Conservation (phyloP, 352 stramenopile species). For the Pythium biforme region DNA sequence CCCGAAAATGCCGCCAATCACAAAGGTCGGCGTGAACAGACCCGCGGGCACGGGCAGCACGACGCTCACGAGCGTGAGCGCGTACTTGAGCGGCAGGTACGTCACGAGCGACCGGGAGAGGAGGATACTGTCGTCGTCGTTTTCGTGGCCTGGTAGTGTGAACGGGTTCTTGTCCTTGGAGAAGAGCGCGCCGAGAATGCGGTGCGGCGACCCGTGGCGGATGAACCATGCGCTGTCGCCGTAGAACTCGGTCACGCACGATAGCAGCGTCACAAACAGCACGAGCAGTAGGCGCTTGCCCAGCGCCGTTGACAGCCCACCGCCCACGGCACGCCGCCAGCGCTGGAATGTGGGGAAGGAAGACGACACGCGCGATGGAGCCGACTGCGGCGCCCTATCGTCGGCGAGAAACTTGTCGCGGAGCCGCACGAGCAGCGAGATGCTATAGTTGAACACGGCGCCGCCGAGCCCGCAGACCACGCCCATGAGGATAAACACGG, state of each 20-base stretch:
- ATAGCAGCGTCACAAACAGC: constrained; percentile 54
- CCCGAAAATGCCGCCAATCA: constrained; percentile 83
- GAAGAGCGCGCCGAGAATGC: constrained; percentile 66
- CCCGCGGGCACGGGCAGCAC: constrained; percentile 71
- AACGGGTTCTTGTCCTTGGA: constrained; percentile 64
- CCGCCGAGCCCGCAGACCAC: constrained; percentile 67
- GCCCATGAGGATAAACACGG: constrained; percentile 64
- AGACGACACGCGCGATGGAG: background rate
- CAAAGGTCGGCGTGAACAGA: constrained; percentile 83
- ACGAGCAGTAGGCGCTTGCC: constrained; percentile 64
- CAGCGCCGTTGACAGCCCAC: constrained; percentile 43
- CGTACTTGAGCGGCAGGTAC: constrained; percentile 73
- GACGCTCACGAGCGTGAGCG: constrained; percentile 78
- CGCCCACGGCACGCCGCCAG: background rate
- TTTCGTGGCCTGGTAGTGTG: constrained; percentile 8
- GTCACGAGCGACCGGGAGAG: constrained; percentile 78
- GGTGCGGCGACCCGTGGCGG: constrained; percentile 59
- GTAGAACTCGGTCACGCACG: constrained; percentile 75
- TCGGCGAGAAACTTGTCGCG: constrained; percentile 49
- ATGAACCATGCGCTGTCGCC: constrained; percentile 82
- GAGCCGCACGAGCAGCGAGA: constrained; percentile 61
- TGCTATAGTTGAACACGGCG: constrained; percentile 65
- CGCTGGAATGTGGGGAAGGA: constrained; percentile 19
- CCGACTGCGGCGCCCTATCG: background rate
- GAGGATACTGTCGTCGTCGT: constrained; percentile 43